Base-by-base conservation (phyloP, 2,329 filamentous ascomycete genomes). In the Zymoseptoria pseudotritici region DNA sequence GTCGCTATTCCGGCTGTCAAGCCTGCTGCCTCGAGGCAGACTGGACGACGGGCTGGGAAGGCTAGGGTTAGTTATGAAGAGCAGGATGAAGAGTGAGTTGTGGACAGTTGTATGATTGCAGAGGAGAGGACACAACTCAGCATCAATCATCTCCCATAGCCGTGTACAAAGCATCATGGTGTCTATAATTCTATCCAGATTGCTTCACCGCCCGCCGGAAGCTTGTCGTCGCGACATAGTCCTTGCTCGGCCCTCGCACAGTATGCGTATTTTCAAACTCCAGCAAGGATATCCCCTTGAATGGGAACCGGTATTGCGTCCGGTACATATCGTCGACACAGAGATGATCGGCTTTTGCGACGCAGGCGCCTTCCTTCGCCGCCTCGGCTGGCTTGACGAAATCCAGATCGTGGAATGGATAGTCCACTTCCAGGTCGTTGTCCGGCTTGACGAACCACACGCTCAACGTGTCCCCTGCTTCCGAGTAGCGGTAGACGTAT, bases 401-500 rank as follows among this genome's bases (percentile, higher is more conserved):
- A 54, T 84, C 78, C 31, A 91, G 75, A 62, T 85, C 80, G 67
- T 91, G 88, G 72, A 91, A 92, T 20, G 91, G 75, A 65, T 90
- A 88, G 67, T 90, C 88, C 0, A 85, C 86, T 13, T 80, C 79
- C 58, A 78, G 77, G 17, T 79, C 73, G 61, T 89, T 85, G 17
- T 87, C 83, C 7, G 69, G 67, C 63, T 85, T 84, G 49, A 84
- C 84, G 66, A 91, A 91, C 88, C 88, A 92, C 1, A 88, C 85
- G 61, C 83, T 88, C 21, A 92, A 75, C 26, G 72, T 73, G 67
- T 91, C 87, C 1, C 69, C 75, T 9, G 59, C 66, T 63, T 87
- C 85, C 52, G 83, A 78, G 67, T 91, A 91, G 0, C 88, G 82
- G 78, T 88, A 91, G 1, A 90, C 79, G 67, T 92, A 92, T 10